A percentile compares a stretch with the other conserved stretches of the same genome.
These are phyloP conservation scores for Capronia coronata DNA, from an alignment of 2,329 filamentous ascomycete species.

Conservation along the genomic window DNA sequence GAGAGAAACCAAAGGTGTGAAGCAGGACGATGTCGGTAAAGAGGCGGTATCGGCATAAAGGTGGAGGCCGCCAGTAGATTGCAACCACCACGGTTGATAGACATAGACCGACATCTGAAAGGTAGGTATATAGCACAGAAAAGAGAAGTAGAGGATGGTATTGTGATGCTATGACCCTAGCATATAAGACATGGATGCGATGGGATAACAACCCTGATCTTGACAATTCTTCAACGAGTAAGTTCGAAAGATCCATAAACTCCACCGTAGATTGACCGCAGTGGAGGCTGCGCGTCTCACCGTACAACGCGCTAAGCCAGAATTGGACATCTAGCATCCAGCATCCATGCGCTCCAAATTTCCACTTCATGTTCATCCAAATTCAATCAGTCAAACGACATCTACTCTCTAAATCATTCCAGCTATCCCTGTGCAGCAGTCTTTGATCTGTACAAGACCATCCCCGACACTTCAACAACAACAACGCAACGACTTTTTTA, in stretches of 20 bases:
- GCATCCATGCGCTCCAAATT: slow-evolving; percentile 11
- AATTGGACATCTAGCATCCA: background rate
- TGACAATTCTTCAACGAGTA: no score
- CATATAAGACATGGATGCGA: no score
- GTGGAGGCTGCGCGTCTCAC: background rate
- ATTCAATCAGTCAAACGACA: background rate
- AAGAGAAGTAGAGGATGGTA: no score
- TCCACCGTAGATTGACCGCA: background rate
- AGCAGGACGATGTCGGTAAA: background rate
- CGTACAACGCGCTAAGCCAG: slow-evolving; percentile 1
- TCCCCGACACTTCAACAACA: background rate
- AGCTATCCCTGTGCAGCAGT: background rate
- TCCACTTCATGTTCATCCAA: background rate
- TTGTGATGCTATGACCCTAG: no score
- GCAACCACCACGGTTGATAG: no score
- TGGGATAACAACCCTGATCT: no score
- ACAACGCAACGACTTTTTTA: no score
- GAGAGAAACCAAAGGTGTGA: background rate
- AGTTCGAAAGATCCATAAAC: no score
- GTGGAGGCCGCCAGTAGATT: background rate
- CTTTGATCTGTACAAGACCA: background rate
- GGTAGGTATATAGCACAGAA: no score
- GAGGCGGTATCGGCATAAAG: background rate
- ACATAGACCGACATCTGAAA: no score
- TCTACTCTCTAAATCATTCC: background rate